These are phyloP conservation scores for Gymnopilus junonius DNA, from an alignment of 768 basidiomycete genomes.

Conservation along the genomic window DNA sequence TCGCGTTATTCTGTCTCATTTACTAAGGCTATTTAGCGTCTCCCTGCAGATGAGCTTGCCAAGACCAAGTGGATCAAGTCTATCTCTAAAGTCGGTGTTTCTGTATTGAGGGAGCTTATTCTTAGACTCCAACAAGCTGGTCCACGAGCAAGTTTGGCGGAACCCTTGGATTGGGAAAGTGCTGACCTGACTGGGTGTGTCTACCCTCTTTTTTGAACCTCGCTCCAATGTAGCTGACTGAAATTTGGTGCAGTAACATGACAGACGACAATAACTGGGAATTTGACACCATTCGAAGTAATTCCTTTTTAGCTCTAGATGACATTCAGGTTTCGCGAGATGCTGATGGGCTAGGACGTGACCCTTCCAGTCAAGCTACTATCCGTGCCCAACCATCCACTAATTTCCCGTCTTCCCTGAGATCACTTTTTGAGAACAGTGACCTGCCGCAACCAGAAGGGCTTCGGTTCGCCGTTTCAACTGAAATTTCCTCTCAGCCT, in stretches of 20 bases:
- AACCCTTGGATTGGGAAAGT: constrained; percentile 72
- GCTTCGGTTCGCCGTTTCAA: constrained; percentile 37
- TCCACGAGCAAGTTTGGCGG: constrained; percentile 77
- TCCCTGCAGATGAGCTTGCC: constrained; percentile 85
- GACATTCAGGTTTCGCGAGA: constrained; percentile 22
- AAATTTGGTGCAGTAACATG: constrained; percentile 18
- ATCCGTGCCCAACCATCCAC: constrained; percentile 52
- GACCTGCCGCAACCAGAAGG: constrained; percentile 39
- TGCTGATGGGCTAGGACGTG: constrained; percentile 21
- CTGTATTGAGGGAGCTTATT: constrained; percentile 80
- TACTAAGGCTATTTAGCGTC: constrained; percentile 54
- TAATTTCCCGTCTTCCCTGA: constrained; percentile 75
- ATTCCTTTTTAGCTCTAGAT: constrained; percentile 22
- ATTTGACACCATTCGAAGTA: constrained; percentile 70
- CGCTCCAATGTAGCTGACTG: background rate
- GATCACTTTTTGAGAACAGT: constrained; percentile 76
- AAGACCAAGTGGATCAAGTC: constrained; percentile 93
- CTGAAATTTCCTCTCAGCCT: background rate
- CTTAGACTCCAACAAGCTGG: constrained; percentile 77
- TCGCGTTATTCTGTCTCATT: background rate
- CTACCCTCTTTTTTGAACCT: background rate
- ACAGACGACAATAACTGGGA: constrained; percentile 61
- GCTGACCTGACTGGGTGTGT: constrained; percentile 63
- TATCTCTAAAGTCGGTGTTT: constrained; percentile 65
- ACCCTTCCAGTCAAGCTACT: constrained; percentile 41